Conservation (phyloP, 257 asterid species). For the Solanum appendiculatum region DNA sequence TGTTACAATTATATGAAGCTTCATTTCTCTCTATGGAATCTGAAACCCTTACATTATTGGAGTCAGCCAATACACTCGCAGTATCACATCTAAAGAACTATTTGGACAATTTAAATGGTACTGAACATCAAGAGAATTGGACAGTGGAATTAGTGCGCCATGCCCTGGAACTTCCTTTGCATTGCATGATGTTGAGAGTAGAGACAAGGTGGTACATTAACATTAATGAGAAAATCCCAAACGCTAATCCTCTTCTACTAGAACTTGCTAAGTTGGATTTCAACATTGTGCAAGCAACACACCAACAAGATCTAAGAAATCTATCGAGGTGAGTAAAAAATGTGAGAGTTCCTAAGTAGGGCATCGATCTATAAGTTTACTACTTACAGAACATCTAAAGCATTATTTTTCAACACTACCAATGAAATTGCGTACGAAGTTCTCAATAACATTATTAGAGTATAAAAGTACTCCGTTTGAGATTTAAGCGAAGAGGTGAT, state of each 20-base stretch:
- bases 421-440: too few relatives aligned
- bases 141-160: neutral
- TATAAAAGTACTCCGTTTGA: too few relatives aligned
- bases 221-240: neutral
- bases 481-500: too few relatives aligned
- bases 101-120: too few relatives aligned
- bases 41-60: conserved; percentile 13
- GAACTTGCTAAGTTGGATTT: conserved; percentile 10
- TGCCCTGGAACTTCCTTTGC: neutral
- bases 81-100: neutral
- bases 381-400: too few relatives aligned
- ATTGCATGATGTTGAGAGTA: neutral
- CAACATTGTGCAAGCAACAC: conserved; percentile 1
- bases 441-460: too few relatives aligned
- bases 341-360: too few relatives aligned
- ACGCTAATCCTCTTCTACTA: neutral
- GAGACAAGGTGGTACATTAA: neutral
- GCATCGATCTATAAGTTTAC: too few relatives aligned
- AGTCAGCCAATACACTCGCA: conserved; percentile 20
- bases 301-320: neutral
- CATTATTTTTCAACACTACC: too few relatives aligned
- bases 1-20: conserved; percentile 44
- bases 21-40: conserved; percentile 16
- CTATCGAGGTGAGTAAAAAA: neutral
- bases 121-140: neutral